These are phyloP conservation scores for Parmelia sp. DNA, from an alignment of 495 filamentous ascomycete species.

Conservation along the genomic window DNA sequence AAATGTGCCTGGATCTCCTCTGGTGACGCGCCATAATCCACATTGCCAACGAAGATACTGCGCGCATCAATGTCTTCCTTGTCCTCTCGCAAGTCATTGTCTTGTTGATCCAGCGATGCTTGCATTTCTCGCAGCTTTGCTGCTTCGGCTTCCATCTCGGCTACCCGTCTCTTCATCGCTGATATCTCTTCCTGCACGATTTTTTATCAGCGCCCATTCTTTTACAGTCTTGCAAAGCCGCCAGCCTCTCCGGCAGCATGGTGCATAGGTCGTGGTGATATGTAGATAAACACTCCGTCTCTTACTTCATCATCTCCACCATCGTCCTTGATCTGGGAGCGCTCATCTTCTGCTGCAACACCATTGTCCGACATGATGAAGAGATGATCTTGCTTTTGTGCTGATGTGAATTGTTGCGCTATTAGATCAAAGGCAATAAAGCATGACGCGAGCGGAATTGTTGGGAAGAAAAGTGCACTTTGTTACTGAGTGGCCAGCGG, in stretches of 20 bases:
- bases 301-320: slow-evolving; percentile 34
- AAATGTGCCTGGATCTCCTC: slow-evolving; percentile 99
- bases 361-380: slow-evolving; percentile 27
- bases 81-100: slow-evolving; percentile 75
- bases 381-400: background rate
- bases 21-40: slow-evolving; percentile 94
- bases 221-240: slow-evolving; percentile 22
- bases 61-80: slow-evolving; percentile 94
- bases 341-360: slow-evolving; percentile 22
- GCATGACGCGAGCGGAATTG: background rate
- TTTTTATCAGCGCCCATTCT: slow-evolving; percentile 29
- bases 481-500: background rate
- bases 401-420: background rate
- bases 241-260: slow-evolving; percentile 15
- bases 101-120: slow-evolving; percentile 75
- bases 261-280: slow-evolving; percentile 16
- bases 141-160: slow-evolving; percentile 98
- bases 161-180: slow-evolving; percentile 95
- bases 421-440: background rate
- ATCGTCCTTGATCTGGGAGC: slow-evolving; percentile 26
- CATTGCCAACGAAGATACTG: slow-evolving; percentile 97
- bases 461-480: background rate
- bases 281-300: slow-evolving; percentile 25
- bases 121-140: slow-evolving; percentile 98
- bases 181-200: slow-evolving; percentile 77